Evolutionary conservation across 179 eudicot species (phyloP), one percentile per base, ranked within the genome.

Genomic region (Beta lomatogona): DNA sequence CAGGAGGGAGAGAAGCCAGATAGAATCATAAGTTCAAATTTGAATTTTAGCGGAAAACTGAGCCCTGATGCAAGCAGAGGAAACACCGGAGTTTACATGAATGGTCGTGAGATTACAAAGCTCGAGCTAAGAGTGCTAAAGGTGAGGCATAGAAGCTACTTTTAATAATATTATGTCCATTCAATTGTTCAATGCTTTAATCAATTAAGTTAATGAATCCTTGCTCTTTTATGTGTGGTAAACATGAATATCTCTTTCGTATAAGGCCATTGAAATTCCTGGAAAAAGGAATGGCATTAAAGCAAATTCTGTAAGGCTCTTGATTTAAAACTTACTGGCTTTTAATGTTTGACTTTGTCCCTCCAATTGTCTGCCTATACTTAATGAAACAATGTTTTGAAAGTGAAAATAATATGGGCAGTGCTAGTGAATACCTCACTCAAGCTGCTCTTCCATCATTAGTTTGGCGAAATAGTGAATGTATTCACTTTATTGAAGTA

Each of bases 1-100:
- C 92, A 93, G 97, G 97, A 88, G 76, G 95, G 97, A 74, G 91
- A 92, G 79, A 91, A 92, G 71, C 97, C 97, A n/a, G 89, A 89
- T 82, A 87, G 86, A 84, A 74, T 91, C 48, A 86, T 93, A 61
- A 93, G 92, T 82, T 89, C 97, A 65, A 89, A 91, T 80, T 83
- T 93, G 81, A 91, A 82, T 88, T 90, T 93, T 65, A 79, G 90
- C 14, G 95, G 97, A 48, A 93, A 91, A 85, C 87, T 91, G 66
- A 80, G 86, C 78, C 85, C 92, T 61, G 83, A 79, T 81, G 94
- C 97, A 25, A 93, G 97, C 87, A 86, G 88, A 85, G 97, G 97
- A 64, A 91, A 88, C 78, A 93, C 97, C 31, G 91, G 91, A 84
- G 97, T 93, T 79, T 93, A 85, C 82, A 90, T 93, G 9, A 93